Evolutionary conservation across 1,284 basidiomycete genomes (phyloP).

Genomic region (Salmacisia buchloeana): DNA sequence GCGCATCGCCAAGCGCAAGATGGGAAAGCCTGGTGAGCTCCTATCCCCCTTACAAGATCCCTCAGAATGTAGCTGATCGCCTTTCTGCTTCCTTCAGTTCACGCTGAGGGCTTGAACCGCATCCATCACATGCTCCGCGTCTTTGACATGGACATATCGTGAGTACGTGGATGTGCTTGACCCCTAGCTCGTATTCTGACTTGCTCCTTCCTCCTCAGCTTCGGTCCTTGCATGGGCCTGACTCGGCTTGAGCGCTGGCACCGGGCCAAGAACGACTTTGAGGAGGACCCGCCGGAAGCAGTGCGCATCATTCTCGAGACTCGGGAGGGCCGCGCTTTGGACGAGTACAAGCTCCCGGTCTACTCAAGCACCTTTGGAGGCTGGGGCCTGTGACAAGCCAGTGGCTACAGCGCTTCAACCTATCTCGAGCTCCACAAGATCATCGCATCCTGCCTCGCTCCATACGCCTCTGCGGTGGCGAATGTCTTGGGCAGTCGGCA

Average conservation of each 20-base stretch:
- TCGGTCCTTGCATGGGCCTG: slow-evolving; percentile 78
- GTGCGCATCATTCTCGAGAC: slow-evolving; percentile 54
- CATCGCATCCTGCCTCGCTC: too few species aligned
- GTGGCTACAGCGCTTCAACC: too few species aligned
- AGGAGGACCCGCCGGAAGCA: slow-evolving; percentile 75
- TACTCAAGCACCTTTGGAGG: neutral
- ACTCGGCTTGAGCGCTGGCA: slow-evolving; percentile 81
- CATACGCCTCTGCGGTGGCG: too few species aligned
- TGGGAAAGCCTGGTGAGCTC: slow-evolving; percentile 23
- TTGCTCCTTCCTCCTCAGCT: slow-evolving; percentile 58
- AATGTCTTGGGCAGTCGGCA: too few species aligned
- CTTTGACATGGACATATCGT: slow-evolving; percentile 44
- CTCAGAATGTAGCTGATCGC: neutral
- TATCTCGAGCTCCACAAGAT: too few species aligned
- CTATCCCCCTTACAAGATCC: neutral
- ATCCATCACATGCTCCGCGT: slow-evolving; percentile 45
- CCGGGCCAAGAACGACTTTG: slow-evolving; percentile 66
- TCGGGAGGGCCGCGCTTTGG: slow-evolving; percentile 24
- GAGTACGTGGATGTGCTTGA: neutral
- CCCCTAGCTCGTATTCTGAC: neutral
- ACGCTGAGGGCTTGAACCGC: slow-evolving; percentile 35
- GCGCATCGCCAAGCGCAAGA: slow-evolving; percentile 23
- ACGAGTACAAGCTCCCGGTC: neutral
- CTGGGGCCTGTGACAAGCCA: neutral
- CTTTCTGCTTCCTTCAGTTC: slow-evolving; percentile 19